Percentiles rank a stretch among this genome's conserved stretches.
phyloP scores from a whole-genome alignment of 257 asterid species.

The Gardenia jasminoides region DNA sequence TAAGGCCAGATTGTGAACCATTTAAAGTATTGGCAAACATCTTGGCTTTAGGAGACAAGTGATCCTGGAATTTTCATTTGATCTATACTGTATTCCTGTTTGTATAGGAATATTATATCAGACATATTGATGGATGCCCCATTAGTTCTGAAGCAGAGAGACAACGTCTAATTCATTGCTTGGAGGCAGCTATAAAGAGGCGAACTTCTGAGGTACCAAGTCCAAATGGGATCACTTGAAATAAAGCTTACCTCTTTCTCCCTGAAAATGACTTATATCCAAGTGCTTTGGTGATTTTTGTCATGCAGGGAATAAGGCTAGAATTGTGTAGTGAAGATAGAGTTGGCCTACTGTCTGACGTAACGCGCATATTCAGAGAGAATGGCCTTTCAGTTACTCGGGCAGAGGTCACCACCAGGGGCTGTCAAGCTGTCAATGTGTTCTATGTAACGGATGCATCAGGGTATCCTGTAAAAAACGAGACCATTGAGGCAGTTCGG shows the following conservation, averaged over 20 bases:
- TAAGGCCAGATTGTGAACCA: not conserved
- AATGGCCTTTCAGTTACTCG: slow-evolving; percentile 51
- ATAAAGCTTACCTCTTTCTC: not conserved
- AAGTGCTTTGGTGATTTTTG: not conserved
- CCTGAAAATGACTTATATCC: not conserved
- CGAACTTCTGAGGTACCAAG: slow-evolving; percentile 45
- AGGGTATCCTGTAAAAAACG: slow-evolving; percentile 31
- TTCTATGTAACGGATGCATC: slow-evolving; percentile 55
- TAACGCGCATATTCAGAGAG: slow-evolving; percentile 58
- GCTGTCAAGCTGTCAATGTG: slow-evolving; percentile 38
- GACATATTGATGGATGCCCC: slow-evolving; percentile 51
- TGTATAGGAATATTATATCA: slow-evolving; percentile 51
- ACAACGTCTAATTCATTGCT: slow-evolving; percentile 46
- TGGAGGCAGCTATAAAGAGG: slow-evolving; percentile 59
- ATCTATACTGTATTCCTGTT: not conserved
- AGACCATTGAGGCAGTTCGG: slow-evolving; percentile 48
- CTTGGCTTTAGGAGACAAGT: not conserved
- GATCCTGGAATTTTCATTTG: slow-evolving; percentile 1
- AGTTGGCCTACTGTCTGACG: slow-evolving; percentile 49
- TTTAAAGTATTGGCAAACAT: not conserved
- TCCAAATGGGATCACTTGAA: not conserved
- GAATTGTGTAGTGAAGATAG: slow-evolving; percentile 51
- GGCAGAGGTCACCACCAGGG: slow-evolving; percentile 49
- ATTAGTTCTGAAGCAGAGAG: slow-evolving; percentile 52
- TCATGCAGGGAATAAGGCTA: slow-evolving; percentile 47